Conservation (phyloP, 768 basidiomycete genomes). For the Hericium rajendrae region DNA sequence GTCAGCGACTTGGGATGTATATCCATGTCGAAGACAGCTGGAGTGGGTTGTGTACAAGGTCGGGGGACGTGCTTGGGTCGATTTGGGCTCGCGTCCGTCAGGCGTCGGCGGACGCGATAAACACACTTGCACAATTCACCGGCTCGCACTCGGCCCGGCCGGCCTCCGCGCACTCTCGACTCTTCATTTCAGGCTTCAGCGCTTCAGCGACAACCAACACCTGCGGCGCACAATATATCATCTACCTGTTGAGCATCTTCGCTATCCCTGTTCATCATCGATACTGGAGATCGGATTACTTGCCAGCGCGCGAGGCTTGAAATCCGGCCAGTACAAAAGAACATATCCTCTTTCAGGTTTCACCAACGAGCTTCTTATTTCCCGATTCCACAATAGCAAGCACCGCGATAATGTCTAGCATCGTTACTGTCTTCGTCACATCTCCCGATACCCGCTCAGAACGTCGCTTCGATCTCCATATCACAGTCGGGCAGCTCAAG, state of each 20-base stretch:
- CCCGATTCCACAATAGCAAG: no score
- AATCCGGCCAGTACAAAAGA: no score
- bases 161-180: background rate
- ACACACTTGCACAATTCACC: background rate
- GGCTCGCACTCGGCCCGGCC: background rate
- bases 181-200: no score
- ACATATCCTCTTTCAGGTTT: no score
- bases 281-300: no score
- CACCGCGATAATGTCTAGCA: conserved; percentile 17
- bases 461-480: conserved; percentile 67
- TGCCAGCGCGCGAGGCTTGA: no score
- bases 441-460: conserved; percentile 91
- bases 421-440: conserved; percentile 63
- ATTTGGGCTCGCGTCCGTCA: background rate
- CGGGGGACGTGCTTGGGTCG: no score
- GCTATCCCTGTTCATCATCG: no score
- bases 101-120: background rate
- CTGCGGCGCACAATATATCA: no score
- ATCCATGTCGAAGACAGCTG: conserved; percentile 22
- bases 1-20: conserved; percentile 19
- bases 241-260: no score
- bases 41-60: background rate
- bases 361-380: no score
- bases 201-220: no score
- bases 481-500: conserved; percentile 76